phyloP scores from a whole-genome alignment of 2,329 filamentous ascomycete genomes.

The Fusarium protoensiforme region DNA sequence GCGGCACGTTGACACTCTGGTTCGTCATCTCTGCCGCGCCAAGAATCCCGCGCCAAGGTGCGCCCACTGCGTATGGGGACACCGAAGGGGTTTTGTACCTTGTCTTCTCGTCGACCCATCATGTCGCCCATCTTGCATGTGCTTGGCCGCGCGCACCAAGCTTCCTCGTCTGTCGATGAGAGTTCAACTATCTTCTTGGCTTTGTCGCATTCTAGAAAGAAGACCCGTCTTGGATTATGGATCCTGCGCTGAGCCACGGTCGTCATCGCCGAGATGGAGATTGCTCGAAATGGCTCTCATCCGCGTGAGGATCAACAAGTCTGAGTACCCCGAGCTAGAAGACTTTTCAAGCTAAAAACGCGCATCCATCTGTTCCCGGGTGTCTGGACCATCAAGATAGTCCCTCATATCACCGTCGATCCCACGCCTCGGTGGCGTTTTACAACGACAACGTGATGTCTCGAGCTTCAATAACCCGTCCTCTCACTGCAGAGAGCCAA shows the following conservation, averaged over 20 bases:
- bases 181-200: not conserved
- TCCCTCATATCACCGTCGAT: not conserved
- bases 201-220: constrained; percentile 2
- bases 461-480: not conserved
- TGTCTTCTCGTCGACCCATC: not conserved
- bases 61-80: not conserved
- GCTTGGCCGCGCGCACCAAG: not conserved
- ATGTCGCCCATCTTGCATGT: constrained; percentile 1
- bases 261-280: not conserved
- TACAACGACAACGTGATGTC: not conserved
- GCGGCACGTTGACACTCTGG: constrained; percentile 6
- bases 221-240: not conserved
- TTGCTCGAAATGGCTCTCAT: not conserved
- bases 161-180: not conserved
- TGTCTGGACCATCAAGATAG: not conserved
- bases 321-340: not conserved
- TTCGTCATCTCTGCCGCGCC: constrained; percentile 4
- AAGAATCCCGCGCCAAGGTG: constrained; percentile 4
- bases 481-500: not conserved
- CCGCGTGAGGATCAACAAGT: not conserved
- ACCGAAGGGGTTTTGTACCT: not conserved
- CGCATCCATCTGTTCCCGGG: not conserved
- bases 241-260: not conserved
- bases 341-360: not conserved
- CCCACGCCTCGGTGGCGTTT: not conserved